Percentiles rank a stretch among this genome's conserved stretches.
These are phyloP conservation scores for Berkeleyomyces basicola DNA, from an alignment of 2,329 filamentous ascomycete species.

Conservation along the genomic window DNA sequence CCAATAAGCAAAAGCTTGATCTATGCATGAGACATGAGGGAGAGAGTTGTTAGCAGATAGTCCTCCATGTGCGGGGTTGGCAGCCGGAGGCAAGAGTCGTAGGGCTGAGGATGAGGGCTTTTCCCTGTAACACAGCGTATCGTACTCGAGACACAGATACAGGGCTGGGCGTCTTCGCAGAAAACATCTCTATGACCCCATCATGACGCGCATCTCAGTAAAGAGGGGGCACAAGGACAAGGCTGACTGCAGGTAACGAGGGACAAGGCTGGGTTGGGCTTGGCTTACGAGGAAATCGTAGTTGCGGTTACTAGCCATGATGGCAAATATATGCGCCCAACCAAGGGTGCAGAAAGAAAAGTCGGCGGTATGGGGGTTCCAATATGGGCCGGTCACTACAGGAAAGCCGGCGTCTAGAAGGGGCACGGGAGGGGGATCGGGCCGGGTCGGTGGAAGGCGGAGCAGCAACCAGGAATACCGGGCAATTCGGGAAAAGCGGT, in stretches of 20 bases:
- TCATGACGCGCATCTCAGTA: constrained; percentile 7
- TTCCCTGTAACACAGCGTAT: no score
- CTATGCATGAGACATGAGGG: constrained; percentile 29
- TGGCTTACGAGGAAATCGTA: constrained; percentile 84
- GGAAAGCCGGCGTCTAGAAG: background rate
- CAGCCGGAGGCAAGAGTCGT: no score
- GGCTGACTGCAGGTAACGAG: constrained; percentile 7
- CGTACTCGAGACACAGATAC: background rate
- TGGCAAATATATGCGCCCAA: background rate
- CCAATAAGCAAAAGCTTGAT: constrained; percentile 95
- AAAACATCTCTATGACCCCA: background rate
- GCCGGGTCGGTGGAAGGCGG: background rate
- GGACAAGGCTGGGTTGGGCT: background rate
- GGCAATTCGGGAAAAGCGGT: background rate
- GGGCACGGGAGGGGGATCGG: background rate
- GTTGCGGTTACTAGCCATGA: constrained; percentile 94
- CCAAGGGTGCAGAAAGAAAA: background rate
- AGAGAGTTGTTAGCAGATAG: background rate
- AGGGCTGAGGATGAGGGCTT: no score
- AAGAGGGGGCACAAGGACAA: constrained; percentile 13
- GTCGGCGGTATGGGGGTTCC: background rate
- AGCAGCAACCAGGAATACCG: background rate
- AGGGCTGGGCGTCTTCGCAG: background rate
- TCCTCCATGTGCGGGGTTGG: background rate
- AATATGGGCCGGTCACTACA: background rate